Evolutionary conservation across 768 basidiomycete species (phyloP), one percentile per base, ranked within the genome.

Genomic region (Tylopilus sp.): DNA sequence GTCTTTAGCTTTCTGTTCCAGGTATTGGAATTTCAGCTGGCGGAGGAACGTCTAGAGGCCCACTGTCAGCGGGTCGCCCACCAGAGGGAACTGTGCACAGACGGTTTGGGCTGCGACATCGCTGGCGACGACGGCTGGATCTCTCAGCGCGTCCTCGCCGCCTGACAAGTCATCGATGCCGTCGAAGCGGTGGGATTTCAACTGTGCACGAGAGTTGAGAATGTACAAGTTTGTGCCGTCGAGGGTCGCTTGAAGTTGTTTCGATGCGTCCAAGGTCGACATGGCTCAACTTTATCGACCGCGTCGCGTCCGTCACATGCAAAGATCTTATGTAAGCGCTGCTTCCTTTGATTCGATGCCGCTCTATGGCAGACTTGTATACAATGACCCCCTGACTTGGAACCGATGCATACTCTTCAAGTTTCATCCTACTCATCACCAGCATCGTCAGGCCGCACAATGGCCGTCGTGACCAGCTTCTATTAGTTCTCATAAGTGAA

Each of bases 1-100:
- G 61, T 91, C 84, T 65, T 95, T 96, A 4, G 93, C 89, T 59
- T 92, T 89, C 67, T 92, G 89, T 63, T 96, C 91, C 17, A 93
- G 73, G 64, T 92, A 93, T 57, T 89, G 87, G 63, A 91, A 92
- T 70, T 95, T 95, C 25, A 94, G 81, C 61, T 89, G 89, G 22
- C 86, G 78, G 19, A 92, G 74, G 60, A 84, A 89, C 8, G 83
- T 75, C 89, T 89, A 48, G 16, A n/a, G 45, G 22, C 9, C 13
- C 9, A 17, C 31, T 36, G 40, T 69, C 41, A 58, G 56, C 14
- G 24, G 3, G 10, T 37, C 10, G 26, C 34, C 10, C 6, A 36
- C 3, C 3, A 6, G 6, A 40, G 47, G 42, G 25, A 30, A 30
- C n/a, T 19, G 43, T 37, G 8, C 6, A 64, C 85, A n/a, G 48